Evolutionary conservation across 176 grass and related monocot species (phyloP), one percentile per base, ranked within the genome.

Genomic region (Lolium rigidum): DNA sequence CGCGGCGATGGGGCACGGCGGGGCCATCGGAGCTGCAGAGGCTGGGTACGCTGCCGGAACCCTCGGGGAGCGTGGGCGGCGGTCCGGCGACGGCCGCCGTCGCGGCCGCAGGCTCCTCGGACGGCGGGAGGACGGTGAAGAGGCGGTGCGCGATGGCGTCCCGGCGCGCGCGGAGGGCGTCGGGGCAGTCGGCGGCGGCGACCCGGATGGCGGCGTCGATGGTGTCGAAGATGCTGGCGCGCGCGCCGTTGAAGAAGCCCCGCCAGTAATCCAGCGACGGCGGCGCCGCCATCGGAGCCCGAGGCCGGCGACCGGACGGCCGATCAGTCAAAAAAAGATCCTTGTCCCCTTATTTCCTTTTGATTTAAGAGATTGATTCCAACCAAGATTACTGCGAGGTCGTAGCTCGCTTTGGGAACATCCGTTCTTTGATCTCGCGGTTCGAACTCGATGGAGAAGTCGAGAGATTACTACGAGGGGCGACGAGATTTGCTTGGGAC

Each of bases 231-330:
- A 94, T 90, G 72, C 74, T 78, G 7, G 78, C 79, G 24, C 76
- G 73, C n/a, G 81, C 79, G 52, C 85, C 80, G 82, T 87, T 72
- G 90, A 94, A 94, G 85, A 94, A 92, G 2, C 88, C 70, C 24
- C 93, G 78, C 93, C 93, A 92, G 90, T 94, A 90, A 44, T 92
- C 92, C 43, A 94, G 82, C 77, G 92, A 83, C 22, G 76, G 63
- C 60, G 79, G 59, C 70, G 52, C 43, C 64, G 55, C 83, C 83
- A 86, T 92, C 59, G 44, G 43, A n/a, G 72, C 73, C 43, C 62
- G 10, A 71, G 81, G 82, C 35, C 65, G 79, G 25, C 66, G 55
- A 12, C 64, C 48, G 17, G 25, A 47, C 66, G 57, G 21, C 81
- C 69, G 81, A 79, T 84, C 54, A 71, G 25, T 62, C 22, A 43